A percentile compares a stretch with the other conserved stretches of the same genome.
Conservation (phyloP, 164 flowering plant genomes). For the Aristolochia fimbriata region DNA sequence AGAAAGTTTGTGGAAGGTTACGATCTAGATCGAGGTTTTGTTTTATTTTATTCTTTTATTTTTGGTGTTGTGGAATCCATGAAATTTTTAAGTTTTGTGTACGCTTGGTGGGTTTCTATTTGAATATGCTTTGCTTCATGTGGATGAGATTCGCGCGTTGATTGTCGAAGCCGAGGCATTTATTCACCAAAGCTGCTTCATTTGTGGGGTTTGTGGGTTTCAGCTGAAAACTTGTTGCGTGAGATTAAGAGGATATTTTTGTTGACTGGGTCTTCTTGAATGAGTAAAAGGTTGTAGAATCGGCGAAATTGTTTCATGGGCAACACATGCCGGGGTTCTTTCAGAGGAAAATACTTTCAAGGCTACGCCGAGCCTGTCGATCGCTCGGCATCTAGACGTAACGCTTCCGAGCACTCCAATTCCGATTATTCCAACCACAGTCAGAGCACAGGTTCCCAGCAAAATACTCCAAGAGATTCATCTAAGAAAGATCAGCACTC, state of each 20-base stretch:
- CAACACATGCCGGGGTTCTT: conserved; percentile 97
- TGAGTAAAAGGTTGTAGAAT: conserved; percentile 27
- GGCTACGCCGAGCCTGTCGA: conserved; percentile 58
- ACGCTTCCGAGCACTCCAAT: conserved; percentile 27
- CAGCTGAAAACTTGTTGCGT: no score
- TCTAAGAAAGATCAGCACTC: conserved; percentile 18
- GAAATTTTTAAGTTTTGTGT: no score
- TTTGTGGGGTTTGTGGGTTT: no score
- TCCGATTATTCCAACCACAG: conserved; percentile 28
- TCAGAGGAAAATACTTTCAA: conserved; percentile 43
- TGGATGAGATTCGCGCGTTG: no score
- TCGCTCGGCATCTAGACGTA: conserved; percentile 28
- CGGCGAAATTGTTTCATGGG: conserved; percentile 69
- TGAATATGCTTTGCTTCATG: no score
- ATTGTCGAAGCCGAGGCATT: no score
- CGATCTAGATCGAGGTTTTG: no score
- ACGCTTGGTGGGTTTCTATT: no score
- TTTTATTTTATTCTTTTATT: no score
- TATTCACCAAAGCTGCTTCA: no score
- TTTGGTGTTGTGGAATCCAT: no score
- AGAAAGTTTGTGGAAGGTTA: neutral
- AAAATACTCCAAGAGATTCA: conserved; percentile 22
- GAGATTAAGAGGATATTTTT: neutral
- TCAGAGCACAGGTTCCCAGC: conserved; percentile 22
- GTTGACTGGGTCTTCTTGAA: conserved; percentile 1